A percentile compares a stretch with the other conserved stretches of the same genome.
Evolutionary conservation across 257 asterid genomes (phyloP).

Genomic region (Jaltomata sinuosa): DNA sequence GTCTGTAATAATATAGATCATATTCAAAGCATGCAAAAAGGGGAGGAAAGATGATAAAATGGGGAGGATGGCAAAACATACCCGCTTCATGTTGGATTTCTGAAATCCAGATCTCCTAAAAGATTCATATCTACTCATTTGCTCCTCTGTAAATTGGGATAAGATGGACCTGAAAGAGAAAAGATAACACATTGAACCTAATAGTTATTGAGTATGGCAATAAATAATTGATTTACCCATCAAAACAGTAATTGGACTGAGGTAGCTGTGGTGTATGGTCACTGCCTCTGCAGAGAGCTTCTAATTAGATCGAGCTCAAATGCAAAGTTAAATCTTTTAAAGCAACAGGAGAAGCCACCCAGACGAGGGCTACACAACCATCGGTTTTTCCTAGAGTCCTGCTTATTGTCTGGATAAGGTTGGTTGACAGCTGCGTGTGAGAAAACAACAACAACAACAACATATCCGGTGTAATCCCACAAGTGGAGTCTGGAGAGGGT

Average conservation of each 20-base stretch:
- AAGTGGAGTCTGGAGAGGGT: not conserved
- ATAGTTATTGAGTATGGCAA: not conserved
- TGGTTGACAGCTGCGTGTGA: not conserved
- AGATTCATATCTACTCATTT: slow-evolving; percentile 87
- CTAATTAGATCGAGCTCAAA: not conserved
- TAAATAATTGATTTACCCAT: not conserved
- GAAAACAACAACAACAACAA: not conserved
- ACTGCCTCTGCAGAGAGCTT: not conserved
- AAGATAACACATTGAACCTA: not conserved
- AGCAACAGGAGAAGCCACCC: not conserved
- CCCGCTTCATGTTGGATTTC: slow-evolving; percentile 77
- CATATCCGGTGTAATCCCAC: not conserved
- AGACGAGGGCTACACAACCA: not conserved
- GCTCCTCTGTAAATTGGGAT: slow-evolving; percentile 73
- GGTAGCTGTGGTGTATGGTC: not conserved
- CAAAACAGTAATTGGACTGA: not conserved
- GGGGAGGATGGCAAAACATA: slow-evolving; percentile 10
- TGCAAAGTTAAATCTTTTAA: not conserved
- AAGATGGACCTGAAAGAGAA: slow-evolving; percentile 48
- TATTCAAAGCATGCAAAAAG: not conserved
- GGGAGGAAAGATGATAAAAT: not conserved
- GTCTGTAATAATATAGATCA: not conserved
- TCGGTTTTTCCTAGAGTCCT: not conserved
- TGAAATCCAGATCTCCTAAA: slow-evolving; percentile 91
- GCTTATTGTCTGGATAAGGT: not conserved